Evolutionary conservation across 768 basidiomycete species (phyloP), one percentile per base, ranked within the genome.

Genomic region (Mycena polygramma): DNA sequence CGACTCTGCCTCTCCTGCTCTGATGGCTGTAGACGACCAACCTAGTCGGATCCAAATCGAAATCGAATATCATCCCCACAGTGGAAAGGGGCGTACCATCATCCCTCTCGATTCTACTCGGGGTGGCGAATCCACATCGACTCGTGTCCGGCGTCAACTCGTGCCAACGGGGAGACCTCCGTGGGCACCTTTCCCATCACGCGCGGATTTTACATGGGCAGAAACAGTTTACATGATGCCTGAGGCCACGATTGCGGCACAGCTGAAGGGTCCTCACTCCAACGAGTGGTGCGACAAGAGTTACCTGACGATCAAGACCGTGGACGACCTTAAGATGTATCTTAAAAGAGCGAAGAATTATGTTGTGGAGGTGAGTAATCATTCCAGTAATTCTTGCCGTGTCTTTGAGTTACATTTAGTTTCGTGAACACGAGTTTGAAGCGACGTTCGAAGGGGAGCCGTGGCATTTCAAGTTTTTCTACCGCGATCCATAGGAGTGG

Each of bases 51-150:
- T 67, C 13, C 46, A 55, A 17, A 63, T 69, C 13, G 67, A 69
- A 63, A 69, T 69, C 45, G 60, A 69, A 37, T 61, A 69, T 54
- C 67, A 69, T 57, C 67, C 67, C 11, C 67, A 69, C 60, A 69
- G 67, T 41, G 60, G 60, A 46, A 59, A 26, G 26, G 14, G 9
- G 11, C 49, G 6, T 22, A 26, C 3, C 19, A 63, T 62, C 43
- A 69, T 69, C 24, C 53, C 48, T 4, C 62, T 69, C 9, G 68
- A 69, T 69, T 15, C 45, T 20, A 45, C 49, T 22, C 17, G 4
- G 15, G 24, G 7, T 19, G 48, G 22, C 15, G 45, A 48, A 14
- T 45, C 49, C 30, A 46, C 66, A 20, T 45, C 66, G 6, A 19
- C 51, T 45, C 61, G 57, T 13, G 55, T 60, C 15, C 35, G 19